A percentile compares a stretch with the other conserved stretches of the same genome.
Conservation (phyloP, 2,329 filamentous ascomycete genomes). For the Colletotrichum zoysiae region DNA sequence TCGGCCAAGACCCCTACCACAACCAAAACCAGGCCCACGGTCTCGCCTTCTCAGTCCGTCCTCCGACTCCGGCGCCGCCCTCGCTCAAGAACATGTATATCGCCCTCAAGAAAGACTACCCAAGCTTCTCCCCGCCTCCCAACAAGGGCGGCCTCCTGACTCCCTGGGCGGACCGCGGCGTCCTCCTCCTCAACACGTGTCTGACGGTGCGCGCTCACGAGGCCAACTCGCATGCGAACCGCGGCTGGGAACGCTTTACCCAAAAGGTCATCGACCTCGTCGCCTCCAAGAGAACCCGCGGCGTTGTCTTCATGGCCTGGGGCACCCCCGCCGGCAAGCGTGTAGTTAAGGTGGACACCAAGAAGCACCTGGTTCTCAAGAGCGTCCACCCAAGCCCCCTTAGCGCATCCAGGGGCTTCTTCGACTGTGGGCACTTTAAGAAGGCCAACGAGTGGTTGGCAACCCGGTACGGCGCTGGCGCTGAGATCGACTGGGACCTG, state of each 20-base stretch:
- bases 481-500: conserved; percentile 87
- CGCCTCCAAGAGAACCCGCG: conserved; percentile 78
- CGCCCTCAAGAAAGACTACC: conserved; percentile 89
- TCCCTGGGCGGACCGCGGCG: conserved; percentile 93
- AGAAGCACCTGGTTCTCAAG: conserved; percentile 84
- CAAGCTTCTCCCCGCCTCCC: conserved; percentile 79
- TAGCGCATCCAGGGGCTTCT: conserved; percentile 85
- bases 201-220: conserved; percentile 92
- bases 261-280: conserved; percentile 92
- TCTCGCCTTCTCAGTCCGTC: conserved; percentile 92
- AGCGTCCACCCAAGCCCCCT: conserved; percentile 95
- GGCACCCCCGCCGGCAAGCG: conserved; percentile 86
- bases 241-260: conserved; percentile 94
- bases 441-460: conserved; percentile 88
- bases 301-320: conserved; percentile 97
- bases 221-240: conserved; percentile 85
- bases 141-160: conserved; percentile 86
- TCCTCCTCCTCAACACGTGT: conserved; percentile 94
- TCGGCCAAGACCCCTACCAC: conserved; percentile 98
- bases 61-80: conserved; percentile 88
- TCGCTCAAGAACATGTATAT: conserved; percentile 96
- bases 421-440: conserved; percentile 84
- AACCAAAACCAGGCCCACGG: conserved; percentile 96
- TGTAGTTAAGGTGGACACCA: conserved; percentile 78
- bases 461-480: conserved; percentile 81